Conservation (phyloP, 352 stramenopile species). For the Phytophthora meadii region DNA sequence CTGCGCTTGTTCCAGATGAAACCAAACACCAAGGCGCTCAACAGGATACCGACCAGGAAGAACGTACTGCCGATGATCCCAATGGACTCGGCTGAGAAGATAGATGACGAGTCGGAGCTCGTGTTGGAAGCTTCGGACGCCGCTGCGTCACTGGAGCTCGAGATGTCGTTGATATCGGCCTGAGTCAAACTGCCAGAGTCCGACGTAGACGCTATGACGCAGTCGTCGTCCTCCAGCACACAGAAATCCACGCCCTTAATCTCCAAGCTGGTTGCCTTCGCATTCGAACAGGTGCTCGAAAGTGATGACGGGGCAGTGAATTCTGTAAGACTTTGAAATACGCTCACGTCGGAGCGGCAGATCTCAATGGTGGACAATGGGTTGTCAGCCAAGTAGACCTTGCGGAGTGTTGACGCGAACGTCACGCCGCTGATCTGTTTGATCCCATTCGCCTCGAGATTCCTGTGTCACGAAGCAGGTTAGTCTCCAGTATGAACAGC, state of each 20-base stretch:
- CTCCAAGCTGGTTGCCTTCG: constrained; percentile 24
- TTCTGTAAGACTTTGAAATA: constrained; percentile 41
- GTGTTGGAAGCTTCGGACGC: constrained; percentile 9
- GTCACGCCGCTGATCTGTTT: constrained; percentile 51
- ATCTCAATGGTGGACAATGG: constrained; percentile 57
- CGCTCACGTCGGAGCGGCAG: constrained; percentile 50
- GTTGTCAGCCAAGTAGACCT: constrained; percentile 52
- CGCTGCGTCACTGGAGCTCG: constrained; percentile 18
- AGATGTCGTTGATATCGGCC: constrained; percentile 30
- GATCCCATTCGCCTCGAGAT: constrained; percentile 65
- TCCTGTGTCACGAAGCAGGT: constrained; percentile 37
- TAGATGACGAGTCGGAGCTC: constrained; percentile 31
- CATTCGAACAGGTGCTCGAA: constrained; percentile 37
- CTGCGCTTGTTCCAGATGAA: constrained; percentile 44
- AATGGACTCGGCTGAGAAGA: constrained; percentile 57
- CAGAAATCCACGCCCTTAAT: constrained; percentile 51
- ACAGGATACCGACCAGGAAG: constrained; percentile 49
- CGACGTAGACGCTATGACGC: constrained; percentile 11
- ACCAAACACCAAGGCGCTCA: constrained; percentile 47
- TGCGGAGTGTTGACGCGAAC: constrained; percentile 61
- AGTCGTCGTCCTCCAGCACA: constrained; percentile 40
- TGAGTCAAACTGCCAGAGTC: constrained; percentile 15
- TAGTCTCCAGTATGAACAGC: not conserved
- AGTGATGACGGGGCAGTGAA: constrained; percentile 44
- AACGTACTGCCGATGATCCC: constrained; percentile 60